phyloP scores from a whole-genome alignment of 768 basidiomycete species.

The Macrolepiota albuminosa region DNA sequence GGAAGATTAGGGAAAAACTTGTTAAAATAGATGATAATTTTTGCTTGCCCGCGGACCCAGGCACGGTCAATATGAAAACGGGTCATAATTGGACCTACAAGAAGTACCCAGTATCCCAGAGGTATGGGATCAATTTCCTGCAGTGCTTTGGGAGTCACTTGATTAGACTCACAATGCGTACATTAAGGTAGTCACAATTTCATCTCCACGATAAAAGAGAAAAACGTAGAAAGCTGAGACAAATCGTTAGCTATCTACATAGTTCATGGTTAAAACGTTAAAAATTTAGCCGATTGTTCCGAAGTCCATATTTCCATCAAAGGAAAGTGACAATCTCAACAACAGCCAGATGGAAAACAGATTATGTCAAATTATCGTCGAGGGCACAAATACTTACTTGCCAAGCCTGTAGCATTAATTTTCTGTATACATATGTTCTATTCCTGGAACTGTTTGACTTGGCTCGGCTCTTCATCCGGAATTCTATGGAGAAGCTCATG shows the following conservation, averaged over 20 bases:
- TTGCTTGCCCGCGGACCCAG: background rate
- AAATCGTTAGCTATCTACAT: background rate
- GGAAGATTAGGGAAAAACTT: background rate
- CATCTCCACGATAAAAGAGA: background rate
- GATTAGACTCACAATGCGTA: background rate
- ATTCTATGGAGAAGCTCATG: background rate
- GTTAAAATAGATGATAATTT: background rate
- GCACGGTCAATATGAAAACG: constrained; percentile 2
- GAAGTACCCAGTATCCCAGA: background rate
- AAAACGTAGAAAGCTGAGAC: background rate
- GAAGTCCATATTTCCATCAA: background rate
- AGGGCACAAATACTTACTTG: background rate
- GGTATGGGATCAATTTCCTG: background rate
- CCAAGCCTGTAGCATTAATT: background rate
- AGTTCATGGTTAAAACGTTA: background rate
- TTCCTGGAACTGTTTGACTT: background rate
- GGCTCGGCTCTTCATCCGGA: background rate
- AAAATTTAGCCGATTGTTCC: background rate
- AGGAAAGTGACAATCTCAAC: background rate
- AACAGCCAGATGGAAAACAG: background rate
- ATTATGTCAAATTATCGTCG: background rate
- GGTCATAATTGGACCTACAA: background rate
- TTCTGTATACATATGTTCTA: background rate
- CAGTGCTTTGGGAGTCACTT: background rate
- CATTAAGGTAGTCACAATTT: background rate